A percentile compares a stretch with the other conserved stretches of the same genome.
Evolutionary conservation across 2,329 filamentous ascomycete species (phyloP).

Genomic region (Fusarium nygamai): DNA sequence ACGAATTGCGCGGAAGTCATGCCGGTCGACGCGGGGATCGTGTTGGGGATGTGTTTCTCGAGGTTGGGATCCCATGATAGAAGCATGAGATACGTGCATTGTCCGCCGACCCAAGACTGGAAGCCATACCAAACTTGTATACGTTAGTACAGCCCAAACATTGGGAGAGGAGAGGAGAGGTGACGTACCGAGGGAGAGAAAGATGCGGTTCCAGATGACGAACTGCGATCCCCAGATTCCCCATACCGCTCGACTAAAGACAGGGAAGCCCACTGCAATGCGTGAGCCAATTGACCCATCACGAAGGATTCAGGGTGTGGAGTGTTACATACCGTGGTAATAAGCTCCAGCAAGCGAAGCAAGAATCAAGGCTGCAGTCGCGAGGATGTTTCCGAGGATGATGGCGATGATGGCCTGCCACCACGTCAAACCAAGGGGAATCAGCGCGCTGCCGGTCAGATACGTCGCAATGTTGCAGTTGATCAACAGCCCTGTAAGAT

Average conservation of each 20-base stretch:
- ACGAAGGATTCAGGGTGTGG: neutral
- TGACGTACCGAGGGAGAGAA: conserved; percentile 51
- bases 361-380: conserved; percentile 51
- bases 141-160: neutral
- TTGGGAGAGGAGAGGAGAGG: neutral
- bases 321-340: conserved; percentile 50
- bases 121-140: conserved; percentile 51
- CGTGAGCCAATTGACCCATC: neutral
- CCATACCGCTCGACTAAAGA: conserved; percentile 51
- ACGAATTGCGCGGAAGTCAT: conserved; percentile 58
- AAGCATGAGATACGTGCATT: conserved; percentile 57
- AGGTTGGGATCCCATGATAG: conserved; percentile 57
- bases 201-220: conserved; percentile 55
- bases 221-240: conserved; percentile 56
- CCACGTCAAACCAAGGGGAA: conserved; percentile 53
- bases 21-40: conserved; percentile 52
- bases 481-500: conserved; percentile 54
- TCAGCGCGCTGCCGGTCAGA: conserved; percentile 54
- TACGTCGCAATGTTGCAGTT: conserved; percentile 57
- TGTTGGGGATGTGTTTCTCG: conserved; percentile 54
- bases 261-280: conserved; percentile 49
- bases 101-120: conserved; percentile 58
- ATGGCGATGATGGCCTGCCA: conserved; percentile 57
- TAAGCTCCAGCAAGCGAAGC: conserved; percentile 56
- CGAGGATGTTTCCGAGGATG: conserved; percentile 52